phyloP scores from a whole-genome alignment of 768 basidiomycete species.

The Mycena epipterygia region DNA sequence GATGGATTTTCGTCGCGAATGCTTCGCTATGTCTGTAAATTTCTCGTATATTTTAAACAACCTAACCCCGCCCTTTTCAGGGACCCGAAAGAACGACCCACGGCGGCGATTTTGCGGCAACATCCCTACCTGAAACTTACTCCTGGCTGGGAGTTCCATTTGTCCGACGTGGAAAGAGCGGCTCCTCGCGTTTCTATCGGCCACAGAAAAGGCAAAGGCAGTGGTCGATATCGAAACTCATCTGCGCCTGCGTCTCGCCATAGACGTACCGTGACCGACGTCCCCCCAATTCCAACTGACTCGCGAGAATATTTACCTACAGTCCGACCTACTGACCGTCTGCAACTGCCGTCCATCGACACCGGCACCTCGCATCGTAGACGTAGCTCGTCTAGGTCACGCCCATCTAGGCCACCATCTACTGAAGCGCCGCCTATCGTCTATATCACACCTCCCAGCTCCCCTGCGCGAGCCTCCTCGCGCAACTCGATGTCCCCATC shows the following conservation, averaged over 20 bases:
- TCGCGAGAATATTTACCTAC: slow-evolving; percentile 1
- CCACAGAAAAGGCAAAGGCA: slow-evolving; percentile 6
- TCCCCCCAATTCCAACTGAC: slow-evolving; percentile 23
- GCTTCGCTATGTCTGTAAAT: slow-evolving; percentile 77
- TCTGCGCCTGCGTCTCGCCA: slow-evolving; percentile 34
- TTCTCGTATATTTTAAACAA: background rate
- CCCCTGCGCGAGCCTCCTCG: slow-evolving; percentile 39
- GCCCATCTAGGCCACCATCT: slow-evolving; percentile 23
- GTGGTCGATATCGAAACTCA: slow-evolving; percentile 29
- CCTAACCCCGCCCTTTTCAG: slow-evolving; percentile 48
- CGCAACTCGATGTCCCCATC: slow-evolving; percentile 36
- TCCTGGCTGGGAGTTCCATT: slow-evolving; percentile 60
- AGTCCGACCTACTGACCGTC: slow-evolving; percentile 16
- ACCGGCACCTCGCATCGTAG: slow-evolving; percentile 4
- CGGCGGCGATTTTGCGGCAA: slow-evolving; percentile 70
- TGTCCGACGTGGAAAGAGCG: slow-evolving; percentile 37
- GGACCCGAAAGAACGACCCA: slow-evolving; percentile 78
- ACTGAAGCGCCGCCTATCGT: slow-evolving; percentile 49
- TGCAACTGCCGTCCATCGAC: slow-evolving; percentile 16
- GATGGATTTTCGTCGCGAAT: slow-evolving; percentile 79
- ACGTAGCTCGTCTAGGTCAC: slow-evolving; percentile 14
- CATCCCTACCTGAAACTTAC: slow-evolving; percentile 76
- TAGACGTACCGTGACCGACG: slow-evolving; percentile 23
- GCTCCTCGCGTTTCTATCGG: background rate
- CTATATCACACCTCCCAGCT: slow-evolving; percentile 46